phyloP scores from a whole-genome alignment of 2,329 filamentous ascomycete genomes.

The Colletotrichum gigasporum region DNA sequence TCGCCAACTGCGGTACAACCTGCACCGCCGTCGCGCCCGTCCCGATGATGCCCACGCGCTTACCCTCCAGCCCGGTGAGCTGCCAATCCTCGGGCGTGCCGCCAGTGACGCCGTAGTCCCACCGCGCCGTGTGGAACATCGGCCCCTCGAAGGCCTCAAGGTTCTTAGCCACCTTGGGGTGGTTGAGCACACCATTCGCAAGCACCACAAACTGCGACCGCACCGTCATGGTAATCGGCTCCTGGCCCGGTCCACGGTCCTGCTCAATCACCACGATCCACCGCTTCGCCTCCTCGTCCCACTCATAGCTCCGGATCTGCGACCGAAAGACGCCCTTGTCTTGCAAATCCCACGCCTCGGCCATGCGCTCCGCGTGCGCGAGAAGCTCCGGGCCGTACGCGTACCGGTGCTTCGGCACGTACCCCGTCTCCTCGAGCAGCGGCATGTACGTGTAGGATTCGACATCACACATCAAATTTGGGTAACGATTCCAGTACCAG shows the following conservation, averaged over 20 bases:
- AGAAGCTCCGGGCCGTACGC: constrained; percentile 53
- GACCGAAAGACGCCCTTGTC: constrained; percentile 52
- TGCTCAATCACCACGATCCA: constrained; percentile 37
- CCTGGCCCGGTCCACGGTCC: constrained; percentile 38
- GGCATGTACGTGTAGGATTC: constrained; percentile 70
- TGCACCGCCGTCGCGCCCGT: constrained; percentile 61
- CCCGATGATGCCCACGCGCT: constrained; percentile 58
- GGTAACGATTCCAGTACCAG: constrained; percentile 63
- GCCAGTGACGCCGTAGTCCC: constrained; percentile 55
- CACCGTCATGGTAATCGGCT: constrained; percentile 41
- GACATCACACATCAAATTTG: constrained; percentile 63
- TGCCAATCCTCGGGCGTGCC: constrained; percentile 49
- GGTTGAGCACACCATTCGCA: constrained; percentile 49
- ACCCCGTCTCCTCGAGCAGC: constrained; percentile 67
- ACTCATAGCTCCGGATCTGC: constrained; percentile 49
- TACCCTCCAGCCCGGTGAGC: constrained; percentile 55
- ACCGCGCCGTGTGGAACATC: constrained; percentile 56
- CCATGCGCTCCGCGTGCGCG: constrained; percentile 52
- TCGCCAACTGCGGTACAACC: constrained; percentile 53
- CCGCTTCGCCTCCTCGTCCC: constrained; percentile 50
- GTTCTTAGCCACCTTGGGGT: constrained; percentile 53
- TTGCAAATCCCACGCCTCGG: constrained; percentile 50
- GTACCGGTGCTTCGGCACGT: constrained; percentile 63
- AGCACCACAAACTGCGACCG: constrained; percentile 50
- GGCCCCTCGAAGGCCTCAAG: constrained; percentile 51